Conservation (phyloP, 495 filamentous ascomycete genomes). For the Ascobolus immersus region DNA sequence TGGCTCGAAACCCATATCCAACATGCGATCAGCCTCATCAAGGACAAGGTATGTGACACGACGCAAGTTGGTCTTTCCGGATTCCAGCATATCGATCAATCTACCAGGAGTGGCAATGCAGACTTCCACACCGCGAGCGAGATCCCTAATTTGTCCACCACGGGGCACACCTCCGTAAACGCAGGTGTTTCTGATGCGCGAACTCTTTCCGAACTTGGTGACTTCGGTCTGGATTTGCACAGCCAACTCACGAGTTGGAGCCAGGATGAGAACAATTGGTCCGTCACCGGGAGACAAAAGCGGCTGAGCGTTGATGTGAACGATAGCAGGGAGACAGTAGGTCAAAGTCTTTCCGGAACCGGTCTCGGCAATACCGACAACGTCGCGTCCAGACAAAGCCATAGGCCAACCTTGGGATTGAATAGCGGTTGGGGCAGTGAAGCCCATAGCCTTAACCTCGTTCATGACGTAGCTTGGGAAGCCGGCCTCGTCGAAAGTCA, state of each 20-base stretch:
- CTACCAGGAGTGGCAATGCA: slow-evolving; percentile 93
- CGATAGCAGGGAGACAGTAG: slow-evolving; percentile 94
- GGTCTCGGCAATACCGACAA: slow-evolving; percentile 97
- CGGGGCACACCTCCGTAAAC: slow-evolving; percentile 97
- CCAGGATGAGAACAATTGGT: slow-evolving; percentile 83
- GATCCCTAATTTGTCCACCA: slow-evolving; percentile 82
- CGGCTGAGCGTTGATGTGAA: slow-evolving; percentile 97
- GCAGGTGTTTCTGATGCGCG: slow-evolving; percentile 93
- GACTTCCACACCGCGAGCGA: slow-evolving; percentile 65
- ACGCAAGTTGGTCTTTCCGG: slow-evolving; percentile 89
- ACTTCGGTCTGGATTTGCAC: slow-evolving; percentile 94
- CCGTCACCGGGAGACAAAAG: slow-evolving; percentile 91
- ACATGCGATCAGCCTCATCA: slow-evolving; percentile 72
- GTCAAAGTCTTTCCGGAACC: slow-evolving; percentile 97
- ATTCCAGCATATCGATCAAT: slow-evolving; percentile 95
- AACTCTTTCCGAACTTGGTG: slow-evolving; percentile 92
- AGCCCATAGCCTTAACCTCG: slow-evolving; percentile 94
- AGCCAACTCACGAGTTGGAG: slow-evolving; percentile 87
- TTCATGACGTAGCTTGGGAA: slow-evolving; percentile 91
- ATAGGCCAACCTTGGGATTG: slow-evolving; percentile 98
- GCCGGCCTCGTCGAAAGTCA: slow-evolving; percentile 90
- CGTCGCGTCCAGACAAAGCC: slow-evolving; percentile 92
- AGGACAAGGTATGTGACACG: slow-evolving; percentile 89
- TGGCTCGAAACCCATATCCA: slow-evolving; percentile 79
- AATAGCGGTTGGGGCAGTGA: slow-evolving; percentile 73